phyloP scores from a whole-genome alignment of 176 grass and related monocot genomes.

The Leersia perrieri region DNA sequence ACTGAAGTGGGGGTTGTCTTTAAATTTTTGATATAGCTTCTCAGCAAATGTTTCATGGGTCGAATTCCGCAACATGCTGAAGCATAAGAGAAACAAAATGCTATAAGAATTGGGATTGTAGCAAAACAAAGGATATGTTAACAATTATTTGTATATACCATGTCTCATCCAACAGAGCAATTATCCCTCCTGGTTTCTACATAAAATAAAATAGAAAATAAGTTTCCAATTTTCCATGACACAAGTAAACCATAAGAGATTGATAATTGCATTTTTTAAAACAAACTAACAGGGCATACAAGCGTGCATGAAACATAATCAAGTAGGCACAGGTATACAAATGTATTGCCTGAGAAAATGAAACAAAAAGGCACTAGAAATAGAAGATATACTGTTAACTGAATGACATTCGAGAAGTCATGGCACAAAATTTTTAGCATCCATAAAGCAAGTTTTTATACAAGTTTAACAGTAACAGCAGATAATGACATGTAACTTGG shows the following conservation, averaged over 20 bases:
- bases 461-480: neutral
- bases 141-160: conserved; percentile 53
- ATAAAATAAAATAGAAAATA: conserved; percentile 49
- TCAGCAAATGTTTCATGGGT: conserved; percentile 93
- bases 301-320: neutral
- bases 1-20: conserved; percentile 67
- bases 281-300: neutral
- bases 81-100: conserved; percentile 29
- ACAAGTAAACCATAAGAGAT: conserved; percentile 12
- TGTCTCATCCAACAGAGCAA: conserved; percentile 95
- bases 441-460: neutral
- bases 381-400: neutral
- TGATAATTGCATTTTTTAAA: conserved; percentile 1
- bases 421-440: neutral
- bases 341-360: neutral
- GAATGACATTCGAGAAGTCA: neutral
- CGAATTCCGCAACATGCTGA: conserved; percentile 93
- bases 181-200: conserved; percentile 97
- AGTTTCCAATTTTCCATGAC: conserved; percentile 20
- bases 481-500: neutral
- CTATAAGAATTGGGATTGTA: conserved; percentile 1
- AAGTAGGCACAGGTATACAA: conserved; percentile 17
- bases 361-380: neutral
- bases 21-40: conserved; percentile 92
- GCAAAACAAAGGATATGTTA: neutral